phyloP scores from a whole-genome alignment of 2,329 filamentous ascomycete genomes.

The Exutisphaerella laricina region DNA sequence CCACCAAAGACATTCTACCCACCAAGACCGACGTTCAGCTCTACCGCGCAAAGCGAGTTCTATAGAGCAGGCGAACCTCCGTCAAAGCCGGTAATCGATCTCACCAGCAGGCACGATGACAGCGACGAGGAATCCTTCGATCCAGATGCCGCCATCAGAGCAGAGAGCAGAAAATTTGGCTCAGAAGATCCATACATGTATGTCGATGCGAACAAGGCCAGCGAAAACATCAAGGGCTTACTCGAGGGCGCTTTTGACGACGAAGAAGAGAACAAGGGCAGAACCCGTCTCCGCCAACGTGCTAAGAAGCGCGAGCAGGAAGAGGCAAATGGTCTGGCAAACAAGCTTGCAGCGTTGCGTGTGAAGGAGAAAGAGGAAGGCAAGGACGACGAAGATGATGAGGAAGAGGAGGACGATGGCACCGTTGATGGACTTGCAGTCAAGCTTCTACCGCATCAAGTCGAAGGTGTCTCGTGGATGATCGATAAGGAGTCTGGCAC shows the following conservation, averaged over 20 bases:
- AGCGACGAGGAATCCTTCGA: constrained; percentile 44
- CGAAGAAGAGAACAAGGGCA: constrained; percentile 56
- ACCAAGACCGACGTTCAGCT: constrained; percentile 51
- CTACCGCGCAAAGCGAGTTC: constrained; percentile 25
- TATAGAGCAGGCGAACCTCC: not conserved
- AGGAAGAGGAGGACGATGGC: constrained; percentile 52
- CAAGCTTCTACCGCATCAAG: constrained; percentile 84
- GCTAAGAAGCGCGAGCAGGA: constrained; percentile 38
- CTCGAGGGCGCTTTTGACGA: constrained; percentile 76
- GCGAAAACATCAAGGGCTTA: constrained; percentile 72
- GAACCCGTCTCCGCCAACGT: constrained; percentile 41
- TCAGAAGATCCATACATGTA: constrained; percentile 54
- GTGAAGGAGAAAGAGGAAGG: constrained; percentile 44
- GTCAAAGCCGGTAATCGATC: constrained; percentile 41
- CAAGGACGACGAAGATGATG: constrained; percentile 42
- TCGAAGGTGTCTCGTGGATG: constrained; percentile 95
- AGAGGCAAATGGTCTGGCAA: constrained; percentile 38
- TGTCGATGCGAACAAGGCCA: constrained; percentile 65
- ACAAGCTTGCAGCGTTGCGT: constrained; percentile 41
- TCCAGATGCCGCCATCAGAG: constrained; percentile 42
- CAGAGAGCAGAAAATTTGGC: constrained; percentile 47
- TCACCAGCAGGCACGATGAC: constrained; percentile 38
- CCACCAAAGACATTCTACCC: constrained; percentile 44
- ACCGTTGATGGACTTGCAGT: constrained; percentile 77
- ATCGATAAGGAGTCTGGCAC: constrained; percentile 82